Percentiles rank a stretch among this genome's conserved stretches.
Conservation (phyloP, 2,329 filamentous ascomycete species). For the Huntiella savannae region DNA sequence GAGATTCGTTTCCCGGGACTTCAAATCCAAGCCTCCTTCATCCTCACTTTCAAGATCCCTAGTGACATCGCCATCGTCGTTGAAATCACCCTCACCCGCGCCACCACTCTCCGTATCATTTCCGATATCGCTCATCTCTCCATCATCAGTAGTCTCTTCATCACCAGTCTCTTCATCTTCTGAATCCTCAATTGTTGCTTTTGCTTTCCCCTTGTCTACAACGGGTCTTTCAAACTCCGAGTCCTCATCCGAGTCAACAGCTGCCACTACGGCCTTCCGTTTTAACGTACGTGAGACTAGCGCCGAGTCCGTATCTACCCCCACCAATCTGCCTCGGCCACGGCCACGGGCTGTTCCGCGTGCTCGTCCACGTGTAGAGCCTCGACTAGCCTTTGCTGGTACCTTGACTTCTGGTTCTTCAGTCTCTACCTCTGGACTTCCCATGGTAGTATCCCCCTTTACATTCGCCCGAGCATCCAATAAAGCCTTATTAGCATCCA, state of each 20-base stretch:
- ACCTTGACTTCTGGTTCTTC: neutral
- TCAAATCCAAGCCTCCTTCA: no score
- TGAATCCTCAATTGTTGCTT: conserved; percentile 1
- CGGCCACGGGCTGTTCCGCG: neutral
- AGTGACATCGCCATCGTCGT: no score
- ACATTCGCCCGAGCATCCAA: neutral
- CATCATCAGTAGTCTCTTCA: conserved; percentile 13
- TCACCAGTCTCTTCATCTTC: conserved; percentile 24
- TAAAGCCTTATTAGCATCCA: conserved; percentile 1
- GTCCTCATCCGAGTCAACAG: conserved; percentile 12
- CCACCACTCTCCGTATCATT: conserved; percentile 13
- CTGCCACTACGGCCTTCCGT: conserved; percentile 25
- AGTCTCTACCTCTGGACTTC: neutral
- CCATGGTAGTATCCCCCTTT: neutral
- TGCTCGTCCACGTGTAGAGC: neutral
- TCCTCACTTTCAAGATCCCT: no score
- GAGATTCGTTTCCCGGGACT: no score
- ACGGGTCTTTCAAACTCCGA: neutral
- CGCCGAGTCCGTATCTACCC: conserved; percentile 1
- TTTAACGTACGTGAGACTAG: conserved; percentile 27
- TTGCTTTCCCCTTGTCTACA: conserved; percentile 11
- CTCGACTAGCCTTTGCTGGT: neutral
- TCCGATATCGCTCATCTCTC: conserved; percentile 19
- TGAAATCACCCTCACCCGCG: no score
- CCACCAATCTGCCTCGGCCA: conserved; percentile 3